Evolutionary conservation across 2,329 filamentous ascomycete species (phyloP).

Genomic region (Colletotrichum graminicola): DNA sequence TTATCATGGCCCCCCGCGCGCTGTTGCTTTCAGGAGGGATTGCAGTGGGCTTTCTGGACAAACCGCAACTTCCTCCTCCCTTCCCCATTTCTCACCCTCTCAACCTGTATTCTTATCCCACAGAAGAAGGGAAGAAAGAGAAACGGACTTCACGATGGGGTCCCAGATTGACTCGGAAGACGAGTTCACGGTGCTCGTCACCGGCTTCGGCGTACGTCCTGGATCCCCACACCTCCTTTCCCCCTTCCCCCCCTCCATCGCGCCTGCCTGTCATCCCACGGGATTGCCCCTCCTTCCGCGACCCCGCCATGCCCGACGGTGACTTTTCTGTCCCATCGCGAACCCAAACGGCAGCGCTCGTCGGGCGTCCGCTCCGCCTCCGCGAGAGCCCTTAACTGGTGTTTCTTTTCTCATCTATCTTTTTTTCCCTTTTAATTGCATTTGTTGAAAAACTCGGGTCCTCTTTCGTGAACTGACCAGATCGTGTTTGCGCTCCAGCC

Average conservation of each 20-base stretch:
- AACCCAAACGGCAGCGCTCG: not conserved
- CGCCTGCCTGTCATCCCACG: not conserved
- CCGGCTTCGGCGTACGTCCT: slow-evolving; percentile 69
- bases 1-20: not conserved
- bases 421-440: not conserved
- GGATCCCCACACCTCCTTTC: slow-evolving; percentile 6
- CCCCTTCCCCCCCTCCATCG: too few species aligned
- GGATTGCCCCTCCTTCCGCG: slow-evolving; percentile 17
- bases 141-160: slow-evolving; percentile 47
- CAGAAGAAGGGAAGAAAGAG: not conserved
- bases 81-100: not conserved
- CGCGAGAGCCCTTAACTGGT: not conserved
- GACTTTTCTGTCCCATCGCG: slow-evolving; percentile 3
- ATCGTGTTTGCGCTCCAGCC: slow-evolving; percentile 64
- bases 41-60: not conserved
- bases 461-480: slow-evolving; percentile 39
- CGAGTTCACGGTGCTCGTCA: slow-evolving; percentile 70
- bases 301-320: slow-evolving; percentile 30
- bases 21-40: slow-evolving; percentile 5
- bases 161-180: slow-evolving; percentile 54
- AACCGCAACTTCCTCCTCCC: not conserved
- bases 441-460: too few species aligned
- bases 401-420: not conserved
- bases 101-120: not conserved
- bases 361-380: not conserved